Percentiles rank a stretch among this genome's conserved stretches.
Conservation (phyloP, 1,284 basidiomycete species). For the Ceratobasidium sp. region DNA sequence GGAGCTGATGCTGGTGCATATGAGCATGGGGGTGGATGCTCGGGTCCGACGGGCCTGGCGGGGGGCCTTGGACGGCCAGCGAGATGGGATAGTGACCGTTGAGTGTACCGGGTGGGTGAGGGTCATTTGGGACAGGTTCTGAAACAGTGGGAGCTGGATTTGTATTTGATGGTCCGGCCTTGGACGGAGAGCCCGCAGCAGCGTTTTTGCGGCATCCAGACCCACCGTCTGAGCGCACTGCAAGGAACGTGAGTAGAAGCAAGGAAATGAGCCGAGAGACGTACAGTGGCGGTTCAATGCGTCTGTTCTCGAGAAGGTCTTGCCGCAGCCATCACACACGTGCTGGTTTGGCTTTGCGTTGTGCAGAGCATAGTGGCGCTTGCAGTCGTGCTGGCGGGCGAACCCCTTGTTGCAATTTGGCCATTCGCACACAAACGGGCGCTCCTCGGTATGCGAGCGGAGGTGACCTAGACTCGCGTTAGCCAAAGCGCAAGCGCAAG, state of each 20-base stretch:
- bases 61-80: slow-evolving; percentile 19
- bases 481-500: neutral
- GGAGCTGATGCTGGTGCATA: slow-evolving; percentile 25
- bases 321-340: slow-evolving; percentile 89
- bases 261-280: slow-evolving; percentile 52
- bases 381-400: slow-evolving; percentile 95
- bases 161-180: slow-evolving; percentile 24
- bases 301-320: slow-evolving; percentile 92
- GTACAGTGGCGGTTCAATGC: slow-evolving; percentile 81
- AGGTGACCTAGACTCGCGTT: slow-evolving; percentile 70
- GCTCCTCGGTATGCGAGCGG: slow-evolving; percentile 94
- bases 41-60: slow-evolving; percentile 13
- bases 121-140: slow-evolving; percentile 21
- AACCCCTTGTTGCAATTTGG: slow-evolving; percentile 94
- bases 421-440: slow-evolving; percentile 92
- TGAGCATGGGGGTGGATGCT: slow-evolving; percentile 11
- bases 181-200: slow-evolving; percentile 23
- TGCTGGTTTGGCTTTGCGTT: slow-evolving; percentile 78
- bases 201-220: slow-evolving; percentile 61
- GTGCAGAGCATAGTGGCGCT: slow-evolving; percentile 89
- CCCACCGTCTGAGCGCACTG: slow-evolving; percentile 82
- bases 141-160: slow-evolving; percentile 23
- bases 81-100: slow-evolving; percentile 38
- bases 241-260: slow-evolving; percentile 41
- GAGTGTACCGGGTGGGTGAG: slow-evolving; percentile 29